Evolutionary conservation across 192 early-diverging fungal species (phyloP).

Genomic region (Coemansia sp.): DNA sequence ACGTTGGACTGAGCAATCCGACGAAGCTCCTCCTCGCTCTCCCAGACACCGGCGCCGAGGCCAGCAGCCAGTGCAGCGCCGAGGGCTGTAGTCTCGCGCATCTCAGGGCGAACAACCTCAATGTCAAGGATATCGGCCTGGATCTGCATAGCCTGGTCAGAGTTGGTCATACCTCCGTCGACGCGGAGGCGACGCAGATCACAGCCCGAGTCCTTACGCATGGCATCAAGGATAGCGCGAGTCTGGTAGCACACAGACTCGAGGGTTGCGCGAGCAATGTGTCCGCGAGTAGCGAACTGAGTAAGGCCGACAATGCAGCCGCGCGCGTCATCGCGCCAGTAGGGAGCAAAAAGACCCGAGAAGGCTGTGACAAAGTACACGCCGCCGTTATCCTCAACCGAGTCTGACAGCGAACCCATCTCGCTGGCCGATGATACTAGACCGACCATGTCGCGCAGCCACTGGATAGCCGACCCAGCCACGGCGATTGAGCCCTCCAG

Average conservation of each 20-base stretch:
- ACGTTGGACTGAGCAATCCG: too few species aligned
- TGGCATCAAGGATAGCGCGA: constrained; percentile 83
- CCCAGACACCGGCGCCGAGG: constrained; percentile 70
- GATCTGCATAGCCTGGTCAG: constrained; percentile 89
- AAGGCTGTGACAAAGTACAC: constrained; percentile 97
- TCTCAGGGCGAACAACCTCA: constrained; percentile 76
- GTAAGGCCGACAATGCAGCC: constrained; percentile 86
- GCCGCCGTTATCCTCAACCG: constrained; percentile 74
- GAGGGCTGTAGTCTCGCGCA: constrained; percentile 90
- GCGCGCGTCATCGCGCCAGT: constrained; percentile 91
- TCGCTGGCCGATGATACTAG: constrained; percentile 75
- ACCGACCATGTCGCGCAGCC: constrained; percentile 85
- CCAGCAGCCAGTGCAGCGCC: constrained; percentile 92
- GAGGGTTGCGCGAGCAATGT: constrained; percentile 84
- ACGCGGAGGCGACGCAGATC: constrained; percentile 76
- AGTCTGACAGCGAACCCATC: constrained; percentile 68
- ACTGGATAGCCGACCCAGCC: constrained; percentile 88
- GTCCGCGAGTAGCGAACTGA: constrained; percentile 80
- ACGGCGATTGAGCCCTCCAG: constrained; percentile 92
- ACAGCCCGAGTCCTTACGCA: constrained; percentile 74
- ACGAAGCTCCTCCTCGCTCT: too few species aligned
- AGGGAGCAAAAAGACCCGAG: constrained; percentile 89
- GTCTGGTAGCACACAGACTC: constrained; percentile 93
- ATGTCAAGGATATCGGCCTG: constrained; percentile 84
- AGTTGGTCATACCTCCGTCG: constrained; percentile 95